phyloP scores from a whole-genome alignment of 257 asterid species.

The Orobanche coerulescens region DNA sequence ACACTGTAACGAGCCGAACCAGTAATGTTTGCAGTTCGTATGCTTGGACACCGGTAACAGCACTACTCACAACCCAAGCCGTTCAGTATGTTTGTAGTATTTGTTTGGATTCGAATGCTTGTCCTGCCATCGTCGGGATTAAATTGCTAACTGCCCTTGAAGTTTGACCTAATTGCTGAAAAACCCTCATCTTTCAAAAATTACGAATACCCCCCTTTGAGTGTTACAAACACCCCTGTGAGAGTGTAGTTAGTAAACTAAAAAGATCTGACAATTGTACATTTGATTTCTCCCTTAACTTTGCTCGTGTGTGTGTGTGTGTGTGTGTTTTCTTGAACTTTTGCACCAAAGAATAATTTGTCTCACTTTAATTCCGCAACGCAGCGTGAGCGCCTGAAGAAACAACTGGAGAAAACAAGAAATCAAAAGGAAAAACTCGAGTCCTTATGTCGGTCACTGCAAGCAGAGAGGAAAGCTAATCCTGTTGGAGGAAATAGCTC shows the following conservation, averaged over 20 bases:
- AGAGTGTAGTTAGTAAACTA: neutral
- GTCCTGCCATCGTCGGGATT: neutral
- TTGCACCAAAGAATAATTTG: neutral
- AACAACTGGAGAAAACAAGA: slow-evolving; percentile 76
- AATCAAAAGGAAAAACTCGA: slow-evolving; percentile 89
- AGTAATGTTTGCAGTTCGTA: neutral
- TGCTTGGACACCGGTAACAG: too few relatives aligned
- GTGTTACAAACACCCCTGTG: neutral
- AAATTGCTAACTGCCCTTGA: neutral
- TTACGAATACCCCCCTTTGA: neutral
- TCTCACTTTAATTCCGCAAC: slow-evolving; percentile 1
- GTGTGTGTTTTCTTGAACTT: neutral
- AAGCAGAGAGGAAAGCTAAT: slow-evolving; percentile 75
- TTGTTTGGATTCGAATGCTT: neutral
- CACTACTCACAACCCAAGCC: too few relatives aligned
- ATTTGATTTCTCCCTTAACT: neutral
- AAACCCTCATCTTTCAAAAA: neutral
- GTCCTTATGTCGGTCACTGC: slow-evolving; percentile 88
- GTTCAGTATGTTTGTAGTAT: too few relatives aligned
- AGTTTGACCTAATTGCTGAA: neutral
- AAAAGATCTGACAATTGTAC: neutral
- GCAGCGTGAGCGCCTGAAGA: slow-evolving; percentile 88
- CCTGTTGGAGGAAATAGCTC: slow-evolving; percentile 33
- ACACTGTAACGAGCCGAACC: too few relatives aligned
- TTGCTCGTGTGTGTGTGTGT: neutral